Base-by-base conservation (phyloP, 805 yeast genomes). In the Lachancea quebecensis region DNA sequence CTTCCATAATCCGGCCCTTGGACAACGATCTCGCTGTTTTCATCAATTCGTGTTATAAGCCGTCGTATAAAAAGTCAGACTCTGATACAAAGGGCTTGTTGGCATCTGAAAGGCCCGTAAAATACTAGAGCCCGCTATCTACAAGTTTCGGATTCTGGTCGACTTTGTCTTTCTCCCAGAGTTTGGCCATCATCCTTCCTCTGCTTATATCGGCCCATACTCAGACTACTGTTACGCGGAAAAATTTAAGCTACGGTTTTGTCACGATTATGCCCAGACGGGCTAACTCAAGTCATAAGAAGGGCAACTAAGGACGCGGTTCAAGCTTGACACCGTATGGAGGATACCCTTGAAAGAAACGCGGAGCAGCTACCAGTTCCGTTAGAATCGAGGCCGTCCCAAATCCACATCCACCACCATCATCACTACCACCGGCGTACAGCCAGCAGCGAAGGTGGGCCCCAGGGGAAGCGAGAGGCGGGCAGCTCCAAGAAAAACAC, bases 341-440 rank as follows among this genome's bases (percentile, higher is more conserved):
- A 35, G 12, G 37, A 35, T 15, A 15, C 15, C 21, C 18, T 35
- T 15, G 37, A 35, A 10, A 35, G 37, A 35, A 35, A 35, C 25
- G 37, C 18, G 25, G 37, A 35, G 25, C 37, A 35, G 9, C 31
- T 35, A 16, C 33, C 45, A 7, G 39, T 15, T n/a, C 17, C 39
- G 25, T 17, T 33, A 35, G 43, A 33, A 33, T 33, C 45, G 39
- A 36, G 37, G 12, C 16, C 38, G 29, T 44, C 42, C 27, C 46
- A 44, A 38, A 38, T 44, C 29, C 58, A 54, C 38, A 54, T 54
- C 18, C 57, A 54, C 25, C 57, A 56, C 44, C 51, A 56, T 40
- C 53, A 51, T 33, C 52, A 53, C 29, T 44, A 54, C 30, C 49
- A 49, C 27, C 46, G 49, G 25, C 40, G 45, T 21, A 37, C 42